Base-by-base conservation (phyloP, 768 basidiomycete genomes). In the Stropharia rugosoannulata region DNA sequence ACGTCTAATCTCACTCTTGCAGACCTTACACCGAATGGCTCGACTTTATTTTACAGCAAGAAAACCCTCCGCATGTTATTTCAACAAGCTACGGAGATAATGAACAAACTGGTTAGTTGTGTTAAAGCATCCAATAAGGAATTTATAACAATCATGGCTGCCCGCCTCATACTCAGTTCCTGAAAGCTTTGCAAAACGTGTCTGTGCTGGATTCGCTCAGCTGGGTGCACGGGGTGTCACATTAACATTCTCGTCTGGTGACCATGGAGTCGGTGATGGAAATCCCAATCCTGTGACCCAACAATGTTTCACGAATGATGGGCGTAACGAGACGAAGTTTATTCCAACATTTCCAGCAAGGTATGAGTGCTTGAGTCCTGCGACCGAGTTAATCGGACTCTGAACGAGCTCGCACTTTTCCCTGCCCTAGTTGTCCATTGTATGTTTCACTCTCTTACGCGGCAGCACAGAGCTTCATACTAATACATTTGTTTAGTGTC, bases 51-150 rank as follows among this genome's bases (percentile, higher is more conserved):
- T 67, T 79, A 1, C 59, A 61, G 35, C 75, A 80, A 13, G 51
- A 67, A 0, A 65, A 70, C 19, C 66, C 78, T 1, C 84, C 86
- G 3, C 77, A 79, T 59, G 76, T 79, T 1, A 84, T 89, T 25
- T 83, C 85, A 1, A 87, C 83, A 0, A 84, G 82, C 58, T 89
- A 89, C 62, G 83, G 76, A 0, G 86, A 88, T 39, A 76, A 81
- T 53, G 87, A 89, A 51, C 84, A 86, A 62, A 83, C 84, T 12
- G 82, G 83, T 83, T 42, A 18, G 64, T 27, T 19, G 5, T 36
- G 76, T 58, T 81, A 83, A 53, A 22, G 15, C 76, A 81, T 37
- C n/a, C 2, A 15, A 9, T 4, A 5, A 7, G 19, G 5, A 40
- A 11, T 27, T 16, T 29, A 29, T 25, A 18, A 35, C 50, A 35